Conservation (phyloP, 345 rosid species). For the Brassica rapa region DNA sequence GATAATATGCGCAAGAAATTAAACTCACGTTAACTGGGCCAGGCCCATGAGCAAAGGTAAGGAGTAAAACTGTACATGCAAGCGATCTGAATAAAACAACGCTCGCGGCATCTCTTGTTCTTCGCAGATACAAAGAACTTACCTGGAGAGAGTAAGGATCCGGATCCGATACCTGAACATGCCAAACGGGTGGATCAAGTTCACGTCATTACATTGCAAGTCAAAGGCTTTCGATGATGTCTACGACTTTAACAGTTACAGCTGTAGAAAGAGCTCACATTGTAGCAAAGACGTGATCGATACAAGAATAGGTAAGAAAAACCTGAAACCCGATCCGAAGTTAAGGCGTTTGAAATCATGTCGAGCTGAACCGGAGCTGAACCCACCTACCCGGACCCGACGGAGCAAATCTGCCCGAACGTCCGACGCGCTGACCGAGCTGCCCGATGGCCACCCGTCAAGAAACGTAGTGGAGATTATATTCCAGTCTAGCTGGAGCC, state of each 20-base stretch:
- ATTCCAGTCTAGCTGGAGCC: conserved; percentile 91
- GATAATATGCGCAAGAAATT: neutral
- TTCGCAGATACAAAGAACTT: conserved; percentile 1
- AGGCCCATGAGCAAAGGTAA: conserved; percentile 1
- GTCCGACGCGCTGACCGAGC: conserved; percentile 68
- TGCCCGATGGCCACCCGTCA: conserved; percentile 83
- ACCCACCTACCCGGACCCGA: conserved; percentile 35
- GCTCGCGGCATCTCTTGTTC: conserved; percentile 14
- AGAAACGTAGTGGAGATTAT: conserved; percentile 94
- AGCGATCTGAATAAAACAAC: conserved; percentile 5
- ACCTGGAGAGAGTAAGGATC: conserved; percentile 3
- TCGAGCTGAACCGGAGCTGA: conserved; percentile 41
- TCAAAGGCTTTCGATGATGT: conserved; percentile 93
- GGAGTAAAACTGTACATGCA: neutral
- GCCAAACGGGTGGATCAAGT: conserved; percentile 85
- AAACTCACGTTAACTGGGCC: conserved; percentile 23
- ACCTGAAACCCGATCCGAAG: conserved; percentile 31
- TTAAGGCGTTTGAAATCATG: conserved; percentile 22
- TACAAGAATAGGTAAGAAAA: conserved; percentile 18
- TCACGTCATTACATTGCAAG: conserved; percentile 71
- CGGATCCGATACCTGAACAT: conserved; percentile 47
- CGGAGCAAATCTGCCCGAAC: conserved; percentile 39
- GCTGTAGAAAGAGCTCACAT: conserved; percentile 52
- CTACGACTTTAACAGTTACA: conserved; percentile 56
- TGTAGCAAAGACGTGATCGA: conserved; percentile 71